Percentiles rank a stretch among this genome's conserved stretches.
These are phyloP conservation scores for Ascocoryne sarcoides DNA, from an alignment of 2,329 filamentous ascomycete species.

Conservation along the genomic window DNA sequence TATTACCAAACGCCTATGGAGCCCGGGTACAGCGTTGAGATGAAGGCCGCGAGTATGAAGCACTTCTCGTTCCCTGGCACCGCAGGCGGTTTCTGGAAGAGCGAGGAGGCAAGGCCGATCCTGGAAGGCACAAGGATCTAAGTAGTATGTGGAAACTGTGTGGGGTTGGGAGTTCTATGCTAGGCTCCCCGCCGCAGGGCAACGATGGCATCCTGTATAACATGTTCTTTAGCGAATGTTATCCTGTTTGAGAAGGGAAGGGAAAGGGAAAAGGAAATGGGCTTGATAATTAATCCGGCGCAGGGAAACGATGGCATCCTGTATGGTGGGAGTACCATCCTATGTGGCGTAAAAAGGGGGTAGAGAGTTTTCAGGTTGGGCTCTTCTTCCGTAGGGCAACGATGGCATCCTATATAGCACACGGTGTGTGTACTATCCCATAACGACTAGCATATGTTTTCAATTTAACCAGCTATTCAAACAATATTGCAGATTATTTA, in stretches of 20 bases:
- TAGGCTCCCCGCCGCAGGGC: constrained; percentile 7
- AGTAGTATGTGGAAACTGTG: background rate
- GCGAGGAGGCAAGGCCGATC: constrained; percentile 38
- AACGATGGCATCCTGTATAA: constrained; percentile 9
- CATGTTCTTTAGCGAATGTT: background rate
- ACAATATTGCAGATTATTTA: no score
- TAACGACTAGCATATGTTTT: no score
- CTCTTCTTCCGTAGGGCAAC: constrained; percentile 14
- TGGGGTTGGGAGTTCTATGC: constrained; percentile 3
- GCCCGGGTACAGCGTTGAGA: constrained; percentile 86
- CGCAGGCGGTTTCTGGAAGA: constrained; percentile 76
- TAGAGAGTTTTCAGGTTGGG: constrained; percentile 12
- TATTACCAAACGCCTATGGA: constrained; percentile 81
- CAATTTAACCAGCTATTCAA: no score
- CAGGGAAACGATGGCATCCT: constrained; percentile 10
- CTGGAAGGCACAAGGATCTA: constrained; percentile 29
- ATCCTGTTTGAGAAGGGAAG: constrained; percentile 1
- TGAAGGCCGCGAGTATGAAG: constrained; percentile 85
- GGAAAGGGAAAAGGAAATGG: background rate
- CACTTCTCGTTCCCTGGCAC: constrained; percentile 67
- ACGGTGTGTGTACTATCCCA: no score
- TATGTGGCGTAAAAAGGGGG: no score
- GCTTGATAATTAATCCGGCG: no score
- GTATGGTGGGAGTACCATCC: no score
- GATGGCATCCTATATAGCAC: constrained; percentile 18